Evolutionary conservation across 495 filamentous ascomycete species (phyloP).

Genomic region (Evernia prunastri): DNA sequence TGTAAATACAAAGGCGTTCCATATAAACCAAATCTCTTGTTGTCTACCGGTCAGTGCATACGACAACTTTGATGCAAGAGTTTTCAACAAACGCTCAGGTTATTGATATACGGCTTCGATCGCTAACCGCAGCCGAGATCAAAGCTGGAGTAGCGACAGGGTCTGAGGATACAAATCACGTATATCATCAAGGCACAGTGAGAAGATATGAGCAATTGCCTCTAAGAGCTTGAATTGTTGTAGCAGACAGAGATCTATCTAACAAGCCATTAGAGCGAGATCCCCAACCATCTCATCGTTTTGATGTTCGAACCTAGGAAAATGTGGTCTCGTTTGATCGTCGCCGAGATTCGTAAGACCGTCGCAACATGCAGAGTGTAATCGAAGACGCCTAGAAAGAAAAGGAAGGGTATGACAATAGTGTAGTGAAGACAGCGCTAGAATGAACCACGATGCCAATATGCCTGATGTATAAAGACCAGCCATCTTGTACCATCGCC

Average conservation of each 20-base stretch:
- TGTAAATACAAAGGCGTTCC: too few relatives aligned
- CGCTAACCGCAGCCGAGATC: too few relatives aligned
- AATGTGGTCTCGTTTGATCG: constrained; percentile 4
- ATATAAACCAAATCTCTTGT: too few relatives aligned
- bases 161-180: too few relatives aligned
- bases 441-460: constrained; percentile 32
- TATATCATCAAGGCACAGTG: not conserved
- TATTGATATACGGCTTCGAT: too few relatives aligned
- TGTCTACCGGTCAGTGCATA: too few relatives aligned
- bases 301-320: constrained; percentile 11
- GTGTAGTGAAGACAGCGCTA: constrained; percentile 28
- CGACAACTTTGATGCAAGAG: too few relatives aligned
- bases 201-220: constrained; percentile 5
- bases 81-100: too few relatives aligned
- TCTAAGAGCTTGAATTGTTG: constrained; percentile 19
- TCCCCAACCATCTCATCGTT: constrained; percentile 12
- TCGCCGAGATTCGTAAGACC: constrained; percentile 14
- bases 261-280: constrained; percentile 15
- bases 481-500: constrained; percentile 26
- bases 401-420: constrained; percentile 24
- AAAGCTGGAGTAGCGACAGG: too few relatives aligned
- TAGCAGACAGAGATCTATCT: constrained; percentile 20
- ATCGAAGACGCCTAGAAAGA: constrained; percentile 17
- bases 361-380: constrained; percentile 3
- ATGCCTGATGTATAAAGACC: constrained; percentile 21